These are phyloP conservation scores for Vaccinium macrocarpon DNA, from an alignment of 148 eudicot genomes.

Conservation along the genomic window DNA sequence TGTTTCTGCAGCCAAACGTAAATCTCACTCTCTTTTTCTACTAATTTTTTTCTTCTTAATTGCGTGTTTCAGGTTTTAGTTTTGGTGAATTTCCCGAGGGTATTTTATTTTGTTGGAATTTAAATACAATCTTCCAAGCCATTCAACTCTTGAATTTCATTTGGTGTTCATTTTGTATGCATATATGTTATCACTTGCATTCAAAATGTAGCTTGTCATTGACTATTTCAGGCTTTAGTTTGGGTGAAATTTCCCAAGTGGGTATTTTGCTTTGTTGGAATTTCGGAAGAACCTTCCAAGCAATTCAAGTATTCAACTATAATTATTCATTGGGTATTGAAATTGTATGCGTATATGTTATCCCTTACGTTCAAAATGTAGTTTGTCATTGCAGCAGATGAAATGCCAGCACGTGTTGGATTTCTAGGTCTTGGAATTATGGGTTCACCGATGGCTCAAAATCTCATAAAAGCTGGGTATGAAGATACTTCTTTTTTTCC, in stretches of 20 bases:
- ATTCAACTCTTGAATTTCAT: no score
- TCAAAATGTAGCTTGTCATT: constrained; percentile 14
- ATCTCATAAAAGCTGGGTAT: constrained; percentile 89
- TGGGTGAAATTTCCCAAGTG: not conserved
- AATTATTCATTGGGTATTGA: not conserved
- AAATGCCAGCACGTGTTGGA: constrained; percentile 59
- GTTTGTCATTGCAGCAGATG: constrained; percentile 45
- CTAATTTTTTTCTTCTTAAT: not conserved
- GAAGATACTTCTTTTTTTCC: not conserved
- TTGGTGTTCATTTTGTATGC: not conserved
- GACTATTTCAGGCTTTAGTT: not conserved
- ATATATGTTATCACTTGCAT: not conserved
- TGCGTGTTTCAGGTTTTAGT: not conserved
- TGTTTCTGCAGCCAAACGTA: constrained; percentile 41
- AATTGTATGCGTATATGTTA: not conserved
- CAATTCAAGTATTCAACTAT: no score
- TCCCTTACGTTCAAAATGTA: constrained; percentile 13
- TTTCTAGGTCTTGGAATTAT: constrained; percentile 95
- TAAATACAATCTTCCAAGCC: not conserved
- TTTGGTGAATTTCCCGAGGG: not conserved
- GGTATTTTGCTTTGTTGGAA: not conserved
- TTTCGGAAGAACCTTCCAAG: not conserved
- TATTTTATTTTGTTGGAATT: not conserved
- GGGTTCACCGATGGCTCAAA: constrained; percentile 97
- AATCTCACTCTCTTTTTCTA: not conserved